These are phyloP conservation scores for Backusella mclennaniae DNA, from an alignment of 192 early-diverging fungal species.

Conservation along the genomic window DNA sequence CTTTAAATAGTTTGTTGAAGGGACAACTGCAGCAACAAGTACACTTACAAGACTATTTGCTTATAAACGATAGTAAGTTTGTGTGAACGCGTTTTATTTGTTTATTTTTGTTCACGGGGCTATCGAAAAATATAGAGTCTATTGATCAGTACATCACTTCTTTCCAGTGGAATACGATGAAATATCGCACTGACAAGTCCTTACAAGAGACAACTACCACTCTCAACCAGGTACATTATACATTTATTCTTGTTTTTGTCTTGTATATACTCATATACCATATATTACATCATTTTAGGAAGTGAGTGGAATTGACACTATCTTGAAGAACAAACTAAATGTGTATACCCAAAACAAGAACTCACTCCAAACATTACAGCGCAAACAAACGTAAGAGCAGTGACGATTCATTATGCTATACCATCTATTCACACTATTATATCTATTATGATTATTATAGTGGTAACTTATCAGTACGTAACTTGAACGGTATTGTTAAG, in stretches of 20 bases:
- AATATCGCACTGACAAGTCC: constrained; percentile 93
- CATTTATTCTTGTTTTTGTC: not conserved
- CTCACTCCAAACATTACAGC: constrained; percentile 74
- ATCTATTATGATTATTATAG: constrained; percentile 28
- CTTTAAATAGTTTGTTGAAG: constrained; percentile 71
- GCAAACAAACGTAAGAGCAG: constrained; percentile 75
- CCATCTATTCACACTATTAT: not conserved
- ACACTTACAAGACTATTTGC: constrained; percentile 60
- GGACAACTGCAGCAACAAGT: constrained; percentile 41
- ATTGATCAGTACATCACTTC: constrained; percentile 84
- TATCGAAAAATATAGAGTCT: constrained; percentile 55
- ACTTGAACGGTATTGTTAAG: constrained; percentile 86
- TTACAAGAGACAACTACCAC: constrained; percentile 79
- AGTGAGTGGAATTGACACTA: constrained; percentile 80
- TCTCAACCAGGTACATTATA: constrained; percentile 68
- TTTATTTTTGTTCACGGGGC: constrained; percentile 1
- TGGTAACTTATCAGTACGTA: constrained; percentile 88
- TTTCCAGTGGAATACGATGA: constrained; percentile 97
- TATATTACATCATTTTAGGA: constrained; percentile 51
- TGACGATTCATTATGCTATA: not conserved
- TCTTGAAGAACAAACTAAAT: constrained; percentile 90
- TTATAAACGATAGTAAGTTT: constrained; percentile 80
- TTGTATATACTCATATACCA: not conserved
- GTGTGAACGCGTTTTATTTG: not conserved
- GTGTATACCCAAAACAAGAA: constrained; percentile 84